Base-by-base conservation (phyloP, 768 basidiomycete species). In the Lanmaoa pseudosensibilis region DNA sequence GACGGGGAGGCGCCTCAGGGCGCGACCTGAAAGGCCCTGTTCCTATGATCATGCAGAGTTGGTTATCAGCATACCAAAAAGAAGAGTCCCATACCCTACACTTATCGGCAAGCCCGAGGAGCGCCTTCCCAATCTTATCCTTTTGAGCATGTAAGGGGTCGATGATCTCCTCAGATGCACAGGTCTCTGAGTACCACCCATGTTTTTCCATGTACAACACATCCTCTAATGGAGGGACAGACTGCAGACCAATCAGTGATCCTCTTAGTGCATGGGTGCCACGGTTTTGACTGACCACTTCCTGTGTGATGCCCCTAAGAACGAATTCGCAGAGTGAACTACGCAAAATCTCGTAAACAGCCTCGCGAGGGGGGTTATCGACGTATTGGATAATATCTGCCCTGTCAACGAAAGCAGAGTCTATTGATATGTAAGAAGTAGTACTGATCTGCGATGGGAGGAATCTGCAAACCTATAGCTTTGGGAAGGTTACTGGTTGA, bases 331-430 rank as follows among this genome's bases (percentile, higher is more conserved):
- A 73, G 15, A 99, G 75, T 66, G 90, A 94, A 6, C 84, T 85
- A 8, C 87, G 81, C 30, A 98, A 75, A 60, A 99, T 98, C 71
- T 94, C 90, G 74, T 97, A 98, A 46, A 98, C 83, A 1, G 94
- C 97, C 60, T 94, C 90, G 16, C 87, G 83, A 6, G 94, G 87
- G 1, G 97, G 97, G 8, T 94, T 80, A 61, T 94, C 95, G 19
- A 98, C 81, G 65, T 93, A 97, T 77, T 96, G 95, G 19, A 97
- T 85, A 47, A 98, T 94, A 65, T 99, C 97, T 10, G 96, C 97
- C 39, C 97, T 88, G 68, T 98, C 97, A 46, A 98, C 86, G 69
- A 98, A 98, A 4, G 96, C 97, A 48, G 85, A 86, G 65, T 99
- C 96, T 98, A 19, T 34, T 10, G 45, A 45, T 19, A 44, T 47